phyloP scores from a whole-genome alignment of 1,139 yeast genomes.

The Blastobotrys petasosporus region DNA sequence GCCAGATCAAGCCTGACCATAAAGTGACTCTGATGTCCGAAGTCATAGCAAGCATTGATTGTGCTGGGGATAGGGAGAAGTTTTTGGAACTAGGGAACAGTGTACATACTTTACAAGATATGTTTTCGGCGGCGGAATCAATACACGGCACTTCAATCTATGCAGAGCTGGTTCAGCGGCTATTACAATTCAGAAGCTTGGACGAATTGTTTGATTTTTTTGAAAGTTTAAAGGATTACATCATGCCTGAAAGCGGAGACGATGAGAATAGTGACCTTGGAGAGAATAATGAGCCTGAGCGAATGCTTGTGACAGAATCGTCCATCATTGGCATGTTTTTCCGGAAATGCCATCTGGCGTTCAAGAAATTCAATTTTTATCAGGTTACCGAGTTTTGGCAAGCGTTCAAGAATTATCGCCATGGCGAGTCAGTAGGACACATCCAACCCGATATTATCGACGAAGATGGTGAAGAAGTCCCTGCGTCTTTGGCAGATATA shows the following conservation, averaged over 20 bases:
- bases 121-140: neutral
- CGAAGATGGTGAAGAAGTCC: neutral
- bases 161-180: conserved; percentile 13
- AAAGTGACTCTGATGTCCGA: conserved; percentile 21
- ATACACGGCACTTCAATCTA: conserved; percentile 7
- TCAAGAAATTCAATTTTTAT: conserved; percentile 53
- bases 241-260: neutral
- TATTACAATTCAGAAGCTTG: conserved; percentile 16
- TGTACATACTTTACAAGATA: conserved; percentile 5
- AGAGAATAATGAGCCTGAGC: neutral
- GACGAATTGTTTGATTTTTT: conserved; percentile 19
- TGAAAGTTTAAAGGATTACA: conserved; percentile 9
- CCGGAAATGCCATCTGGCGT: conserved; percentile 41
- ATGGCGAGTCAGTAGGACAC: conserved; percentile 4
- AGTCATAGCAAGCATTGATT: conserved; percentile 23
- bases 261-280: conserved; percentile 3
- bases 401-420: conserved; percentile 41
- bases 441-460: conserved; percentile 6
- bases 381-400: conserved; percentile 50
- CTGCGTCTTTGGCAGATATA: conserved; percentile 1
- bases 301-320: conserved; percentile 5
- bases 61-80: conserved; percentile 10
- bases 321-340: conserved; percentile 41
- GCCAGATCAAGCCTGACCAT: conserved; percentile 14
- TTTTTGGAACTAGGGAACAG: conserved; percentile 12